A percentile compares a stretch with the other conserved stretches of the same genome.
phyloP scores from a whole-genome alignment of 75 land plant species.

The Pinus taeda region DNA sequence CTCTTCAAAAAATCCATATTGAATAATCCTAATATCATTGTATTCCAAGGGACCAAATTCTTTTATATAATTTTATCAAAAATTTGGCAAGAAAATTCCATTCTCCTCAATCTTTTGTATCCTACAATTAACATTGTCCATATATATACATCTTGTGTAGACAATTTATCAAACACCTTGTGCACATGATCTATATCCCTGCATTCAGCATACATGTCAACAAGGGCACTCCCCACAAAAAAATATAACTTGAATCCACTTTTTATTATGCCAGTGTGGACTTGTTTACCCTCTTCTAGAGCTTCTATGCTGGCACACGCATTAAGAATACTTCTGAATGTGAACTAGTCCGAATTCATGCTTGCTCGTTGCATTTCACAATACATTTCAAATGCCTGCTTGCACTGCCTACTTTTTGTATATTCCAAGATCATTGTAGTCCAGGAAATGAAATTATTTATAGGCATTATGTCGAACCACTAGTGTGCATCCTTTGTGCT shows the following conservation, averaged over 20 bases:
- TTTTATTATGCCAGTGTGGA: constrained; percentile 17
- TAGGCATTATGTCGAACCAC: constrained; percentile 1
- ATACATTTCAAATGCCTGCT: constrained; percentile 24
- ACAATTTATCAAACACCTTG: constrained; percentile 29
- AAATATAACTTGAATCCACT: constrained; percentile 27
- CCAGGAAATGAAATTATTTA: constrained; percentile 21
- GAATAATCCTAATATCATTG: constrained; percentile 54
- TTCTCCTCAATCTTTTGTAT: constrained; percentile 13
- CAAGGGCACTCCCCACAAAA: constrained; percentile 29
- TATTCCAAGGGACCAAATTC: constrained; percentile 53
- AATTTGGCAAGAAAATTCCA: constrained; percentile 32
- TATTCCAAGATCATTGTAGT: constrained; percentile 42
- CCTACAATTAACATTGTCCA: constrained; percentile 32
- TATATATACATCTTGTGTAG: constrained; percentile 12
- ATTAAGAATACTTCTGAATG: constrained; percentile 25
- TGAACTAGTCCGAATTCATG: constrained; percentile 22
- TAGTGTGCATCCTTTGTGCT: neutral
- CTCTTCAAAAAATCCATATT: neutral
- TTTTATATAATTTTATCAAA: constrained; percentile 25
- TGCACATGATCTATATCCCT: constrained; percentile 15
- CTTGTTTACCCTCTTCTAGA: constrained; percentile 15
- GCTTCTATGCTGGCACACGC: constrained; percentile 14
- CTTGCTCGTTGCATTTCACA: constrained; percentile 12
- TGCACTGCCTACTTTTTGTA: constrained; percentile 11
- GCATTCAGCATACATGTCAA: constrained; percentile 34